Conservation (phyloP, 495 filamentous ascomycete species). For the Aspergillus saccharolyticus region DNA sequence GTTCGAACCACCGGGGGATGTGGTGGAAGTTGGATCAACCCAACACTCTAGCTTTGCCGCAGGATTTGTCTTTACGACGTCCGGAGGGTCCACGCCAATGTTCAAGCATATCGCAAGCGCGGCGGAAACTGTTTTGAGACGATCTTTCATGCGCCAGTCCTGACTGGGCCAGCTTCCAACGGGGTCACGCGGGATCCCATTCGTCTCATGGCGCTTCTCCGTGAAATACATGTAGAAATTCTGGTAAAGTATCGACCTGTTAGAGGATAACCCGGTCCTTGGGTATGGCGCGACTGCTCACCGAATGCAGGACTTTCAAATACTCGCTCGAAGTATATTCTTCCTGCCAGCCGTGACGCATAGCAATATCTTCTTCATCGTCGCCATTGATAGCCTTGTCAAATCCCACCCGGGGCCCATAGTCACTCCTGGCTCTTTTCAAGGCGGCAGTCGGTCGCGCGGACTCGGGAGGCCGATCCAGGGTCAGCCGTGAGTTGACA, state of each 20-base stretch:
- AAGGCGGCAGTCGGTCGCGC: conserved; percentile 51
- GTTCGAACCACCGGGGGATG: conserved; percentile 52
- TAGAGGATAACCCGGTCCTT: not conserved
- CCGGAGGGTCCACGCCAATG: conserved; percentile 94
- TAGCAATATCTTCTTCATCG: conserved; percentile 49
- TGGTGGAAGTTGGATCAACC: conserved; percentile 81
- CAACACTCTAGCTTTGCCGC: conserved; percentile 93
- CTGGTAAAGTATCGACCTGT: conserved; percentile 17
- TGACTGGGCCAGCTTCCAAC: conserved; percentile 59
- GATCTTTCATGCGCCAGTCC: conserved; percentile 96
- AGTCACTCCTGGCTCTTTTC: conserved; percentile 68
- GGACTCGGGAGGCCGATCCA: conserved; percentile 29
- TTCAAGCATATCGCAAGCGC: conserved; percentile 93
- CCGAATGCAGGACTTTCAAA: conserved; percentile 53
- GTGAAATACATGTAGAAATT: conserved; percentile 98
- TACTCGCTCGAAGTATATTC: conserved; percentile 57
- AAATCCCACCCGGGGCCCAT: conserved; percentile 45
- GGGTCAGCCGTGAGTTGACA: conserved; percentile 22
- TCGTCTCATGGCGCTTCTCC: conserved; percentile 95
- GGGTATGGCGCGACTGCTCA: conserved; percentile 24
- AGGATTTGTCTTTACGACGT: conserved; percentile 90
- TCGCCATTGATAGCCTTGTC: conserved; percentile 27
- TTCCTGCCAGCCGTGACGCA: conserved; percentile 60
- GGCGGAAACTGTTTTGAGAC: conserved; percentile 93
- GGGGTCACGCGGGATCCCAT: conserved; percentile 75